Conservation (phyloP, 257 asterid species). For the Nicotiana benthamiana region DNA sequence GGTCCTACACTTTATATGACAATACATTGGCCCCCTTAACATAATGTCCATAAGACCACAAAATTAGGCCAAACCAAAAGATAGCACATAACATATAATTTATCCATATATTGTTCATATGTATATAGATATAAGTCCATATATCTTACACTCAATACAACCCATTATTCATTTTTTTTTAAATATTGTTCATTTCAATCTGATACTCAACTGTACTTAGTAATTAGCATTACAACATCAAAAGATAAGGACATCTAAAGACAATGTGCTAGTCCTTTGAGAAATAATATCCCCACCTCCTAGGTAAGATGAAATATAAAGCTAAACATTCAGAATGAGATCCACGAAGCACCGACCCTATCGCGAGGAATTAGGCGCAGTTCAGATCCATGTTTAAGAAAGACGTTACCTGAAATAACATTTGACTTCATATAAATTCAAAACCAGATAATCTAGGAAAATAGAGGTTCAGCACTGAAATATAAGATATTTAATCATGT, state of each 20-base stretch:
- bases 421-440: background rate
- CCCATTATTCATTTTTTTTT: background rate
- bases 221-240: background rate
- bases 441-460: background rate
- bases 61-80: too few species aligned
- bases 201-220: background rate
- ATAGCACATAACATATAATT: too few species aligned
- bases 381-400: conserved; percentile 86
- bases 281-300: background rate
- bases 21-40: too few species aligned
- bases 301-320: background rate
- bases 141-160: background rate
- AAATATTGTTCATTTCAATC: background rate
- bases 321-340: background rate
- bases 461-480: background rate
- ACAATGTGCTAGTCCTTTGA: background rate
- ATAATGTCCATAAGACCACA: too few species aligned
- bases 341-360: conserved; percentile 54
- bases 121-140: too few species aligned
- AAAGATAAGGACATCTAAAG: background rate
- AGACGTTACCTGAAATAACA: conserved; percentile 61
- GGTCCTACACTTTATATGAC: too few species aligned
- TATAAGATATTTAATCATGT: background rate
- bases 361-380: conserved; percentile 85
- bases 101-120: too few species aligned